Conservation (phyloP, 768 basidiomycete species). For the Heimioporus sp. region DNA sequence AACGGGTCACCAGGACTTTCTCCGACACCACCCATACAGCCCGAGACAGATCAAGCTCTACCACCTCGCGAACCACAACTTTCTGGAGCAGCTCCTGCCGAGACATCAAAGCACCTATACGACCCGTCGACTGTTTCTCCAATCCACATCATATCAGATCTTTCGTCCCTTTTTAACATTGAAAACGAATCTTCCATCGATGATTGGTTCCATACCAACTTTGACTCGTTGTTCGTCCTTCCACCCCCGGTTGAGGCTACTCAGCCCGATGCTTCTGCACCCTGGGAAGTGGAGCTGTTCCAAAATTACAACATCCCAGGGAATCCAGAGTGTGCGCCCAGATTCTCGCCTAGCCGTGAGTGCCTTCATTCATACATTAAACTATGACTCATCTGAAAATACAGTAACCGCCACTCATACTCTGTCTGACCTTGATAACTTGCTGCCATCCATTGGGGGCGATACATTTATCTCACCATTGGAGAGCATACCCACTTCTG, state of each 20-base stretch:
- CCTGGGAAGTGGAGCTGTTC: conserved; percentile 36
- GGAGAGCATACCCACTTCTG: not conserved
- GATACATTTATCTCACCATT: not conserved
- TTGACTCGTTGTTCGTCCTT: conserved; percentile 24
- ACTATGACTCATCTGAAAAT: not conserved
- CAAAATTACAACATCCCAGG: conserved; percentile 22
- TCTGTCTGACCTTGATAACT: conserved; percentile 4
- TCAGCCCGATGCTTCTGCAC: conserved; percentile 23
- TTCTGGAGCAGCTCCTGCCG: conserved; percentile 29
- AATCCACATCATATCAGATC: conserved; percentile 32
- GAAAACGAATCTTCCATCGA: conserved; percentile 28
- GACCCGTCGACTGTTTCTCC: conserved; percentile 13
- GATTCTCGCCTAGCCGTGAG: conserved; percentile 4
- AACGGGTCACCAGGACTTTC: not conserved
- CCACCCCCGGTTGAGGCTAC: conserved; percentile 24
- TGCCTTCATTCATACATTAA: not conserved
- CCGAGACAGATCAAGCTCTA: not conserved
- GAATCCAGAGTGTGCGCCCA: not conserved
- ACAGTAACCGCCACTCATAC: not conserved
- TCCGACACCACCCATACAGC: not conserved
- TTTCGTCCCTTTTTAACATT: conserved; percentile 18
- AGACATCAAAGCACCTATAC: conserved; percentile 29
- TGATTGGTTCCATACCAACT: conserved; percentile 35
- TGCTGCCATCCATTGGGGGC: conserved; percentile 5
- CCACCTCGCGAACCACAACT: conserved; percentile 35